Evolutionary conservation across 345 rosid genomes (phyloP), one percentile per base, ranked within the genome.

Genomic region (Abelmoschus esculentus): DNA sequence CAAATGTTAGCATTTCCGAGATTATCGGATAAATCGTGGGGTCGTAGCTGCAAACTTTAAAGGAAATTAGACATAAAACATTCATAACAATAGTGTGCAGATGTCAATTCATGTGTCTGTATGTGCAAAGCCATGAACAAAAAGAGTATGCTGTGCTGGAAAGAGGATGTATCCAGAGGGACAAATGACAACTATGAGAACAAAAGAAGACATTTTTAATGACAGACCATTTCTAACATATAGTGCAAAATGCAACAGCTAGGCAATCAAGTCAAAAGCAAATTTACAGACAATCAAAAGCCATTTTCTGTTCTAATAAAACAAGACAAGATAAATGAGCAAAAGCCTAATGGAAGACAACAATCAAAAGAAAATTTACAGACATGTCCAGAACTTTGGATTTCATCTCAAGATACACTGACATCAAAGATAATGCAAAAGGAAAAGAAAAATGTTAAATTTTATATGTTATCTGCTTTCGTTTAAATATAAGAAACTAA

Each of bases 161-260:
- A 83, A 81, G 83, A 69, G 69, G 74, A 77, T 69, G 46, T 46
- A 29, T 54, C 49, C 61, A 77, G 82, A 79, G 80, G 71, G 81
- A 79, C 83, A 82, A 76, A 80, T 77, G 85, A 79, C 86, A 85
- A 80, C 82, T 73, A 75, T 22, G 61, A 74, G 67, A 73, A 0
- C 47, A 71, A 74, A 75, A 70, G 17, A 62, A 42, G 71, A 14
- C 64, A 68, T 49, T 62, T 69, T 47, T 65, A 61, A 74, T 54
- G 59, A 61, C 76, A 77, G 66, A 63, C 62, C 70, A 72, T 17
- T 73, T 22, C 42, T 22, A 77, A 61, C 63, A 42, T 26, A 52
- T 10, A 42, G 46, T 2, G 32, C 42, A 59, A 76, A 76, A 74
- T 53, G 76, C 67, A 56, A 80, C 86, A 85, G 84, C 88, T 73